phyloP scores from a whole-genome alignment of 495 filamentous ascomycete species.

The Penicillium desertorum region DNA sequence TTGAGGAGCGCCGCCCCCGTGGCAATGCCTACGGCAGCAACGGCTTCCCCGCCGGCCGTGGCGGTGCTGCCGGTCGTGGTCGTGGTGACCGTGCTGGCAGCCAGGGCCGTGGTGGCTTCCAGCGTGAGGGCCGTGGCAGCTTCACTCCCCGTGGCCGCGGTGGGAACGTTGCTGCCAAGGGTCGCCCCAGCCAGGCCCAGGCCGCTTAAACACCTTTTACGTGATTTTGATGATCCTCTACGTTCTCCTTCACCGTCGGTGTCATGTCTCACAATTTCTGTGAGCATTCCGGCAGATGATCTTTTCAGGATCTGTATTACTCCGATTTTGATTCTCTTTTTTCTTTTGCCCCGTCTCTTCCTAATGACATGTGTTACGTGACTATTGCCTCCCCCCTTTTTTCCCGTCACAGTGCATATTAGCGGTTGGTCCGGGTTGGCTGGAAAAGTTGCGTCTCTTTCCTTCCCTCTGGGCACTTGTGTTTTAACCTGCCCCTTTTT shows the following conservation, averaged over 20 bases:
- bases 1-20: constrained; percentile 86
- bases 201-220: constrained; percentile 40
- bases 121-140: constrained; percentile 62
- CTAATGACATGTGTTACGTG: constrained; percentile 54
- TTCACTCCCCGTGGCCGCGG: constrained; percentile 56
- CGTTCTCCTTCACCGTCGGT: constrained; percentile 7
- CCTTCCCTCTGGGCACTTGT: constrained; percentile 35
- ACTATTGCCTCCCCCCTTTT: constrained; percentile 26
- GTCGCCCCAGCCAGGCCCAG: constrained; percentile 51
- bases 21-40: constrained; percentile 61
- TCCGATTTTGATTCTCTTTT: constrained; percentile 35
- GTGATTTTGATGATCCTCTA: constrained; percentile 8
- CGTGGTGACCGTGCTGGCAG: constrained; percentile 67
- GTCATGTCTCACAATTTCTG: constrained; percentile 7
- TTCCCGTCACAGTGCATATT: constrained; percentile 48
- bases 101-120: constrained; percentile 66
- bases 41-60: constrained; percentile 60
- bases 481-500: constrained; percentile 26
- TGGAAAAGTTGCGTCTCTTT: constrained; percentile 46
- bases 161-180: constrained; percentile 48
- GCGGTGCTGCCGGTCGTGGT: constrained; percentile 54
- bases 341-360: constrained; percentile 20
- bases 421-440: constrained; percentile 44
- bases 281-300: constrained; percentile 12
- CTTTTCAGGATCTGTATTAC: constrained; percentile 46